Base-by-base conservation (phyloP, 73 alveolate genomes). In the Tetrahymena thermophila region DNA sequence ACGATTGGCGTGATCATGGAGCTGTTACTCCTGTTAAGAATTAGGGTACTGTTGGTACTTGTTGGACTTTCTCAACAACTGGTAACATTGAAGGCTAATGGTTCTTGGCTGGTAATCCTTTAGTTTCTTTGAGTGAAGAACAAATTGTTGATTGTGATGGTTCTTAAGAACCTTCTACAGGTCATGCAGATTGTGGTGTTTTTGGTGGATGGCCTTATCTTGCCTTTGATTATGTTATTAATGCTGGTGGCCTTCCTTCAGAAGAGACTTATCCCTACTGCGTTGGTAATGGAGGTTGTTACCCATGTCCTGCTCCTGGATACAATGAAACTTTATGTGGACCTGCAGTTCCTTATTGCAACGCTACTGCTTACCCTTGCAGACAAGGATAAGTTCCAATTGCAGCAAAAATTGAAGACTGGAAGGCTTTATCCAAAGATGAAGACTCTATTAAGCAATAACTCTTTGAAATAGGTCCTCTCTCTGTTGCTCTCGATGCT, bases 11-110 rank as follows among this genome's bases (percentile, higher is more conserved):
- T 3, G 71, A 93, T 23, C 21, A 84, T n/a, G 99, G 99, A 17
- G 99, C 98, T 38, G 99, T 98, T n/a, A 94, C 97, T 38, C 96
- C 57, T 0, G 97, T 98, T 42, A 94, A 96, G 95, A 96, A 98
- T 94, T 97, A 98, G 96, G 99, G 99, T 34, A 56, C 95, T 44
- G 98, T 99, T 96, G 99, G 99, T 38, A 96, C 98, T 35, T 97
- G 99, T 95, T 98, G 98, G 98, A 98, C 99, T 23, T 97, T 98
- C 96, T 94, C 98, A 31, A 94, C 99, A 15, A 97, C 98, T 5
- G 99, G 98, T 34, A 98, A 98, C 95, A 94, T 98, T 38, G 99
- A 98, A 97, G 99, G 99, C n/a, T 94, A 85, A 56, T 96, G 96
- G 96, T 85, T 94, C 85, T 34, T 94, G n/a, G 55, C 95, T 11